Base-by-base conservation (phyloP, 1,139 yeast species). In the Suzukiozyma palmioleophila region DNA sequence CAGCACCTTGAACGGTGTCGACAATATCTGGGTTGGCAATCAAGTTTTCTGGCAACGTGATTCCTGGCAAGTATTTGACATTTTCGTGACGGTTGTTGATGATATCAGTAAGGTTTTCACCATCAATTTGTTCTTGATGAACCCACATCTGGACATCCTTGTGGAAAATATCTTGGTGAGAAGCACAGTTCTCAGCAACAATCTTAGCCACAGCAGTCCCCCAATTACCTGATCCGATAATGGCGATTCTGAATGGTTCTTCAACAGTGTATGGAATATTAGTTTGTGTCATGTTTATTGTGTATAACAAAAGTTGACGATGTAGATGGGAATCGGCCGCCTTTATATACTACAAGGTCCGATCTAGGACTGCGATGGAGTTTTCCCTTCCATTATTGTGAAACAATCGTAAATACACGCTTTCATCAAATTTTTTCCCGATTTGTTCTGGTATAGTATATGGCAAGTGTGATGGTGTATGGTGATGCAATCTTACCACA, bases 161-260 rank as follows among this genome's bases (percentile, higher is more conserved):
- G 39, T 77, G 75, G 58, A 90, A 90, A 48, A 85, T 62, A 32
- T 78, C 70, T 18, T 88, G 80, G 64, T 84, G 75, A 51, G 76
- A 82, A 32, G 70, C 71, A 35, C 90, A 69, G 64, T 88, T 89
- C 64, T 90, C 97, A 28, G 96, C 89, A 30, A 89, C 82, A 38
- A 90, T 83, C 66, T 90, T 90, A 48, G 97, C 96, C 40, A 90
- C 89, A 6, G 97, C 90, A 29, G 96, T 87, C 43, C 97, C 97
- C 96, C 92, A 84, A 60, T 84, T 84, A 54, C 92, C 92, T 10
- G 89, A 82, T 30, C 92, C 92, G 45, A 84, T 75, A 45, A 83
- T 78, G 47, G 84, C 75, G 40, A 79, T 64, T 52, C 64, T 77
- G 61, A 71, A 75, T 13, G 80, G 81, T 33, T 56, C 53, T 24